A percentile compares a stretch with the other conserved stretches of the same genome.
phyloP scores from a whole-genome alignment of 305 asterid species.

The Fraxinus paxiana region DNA sequence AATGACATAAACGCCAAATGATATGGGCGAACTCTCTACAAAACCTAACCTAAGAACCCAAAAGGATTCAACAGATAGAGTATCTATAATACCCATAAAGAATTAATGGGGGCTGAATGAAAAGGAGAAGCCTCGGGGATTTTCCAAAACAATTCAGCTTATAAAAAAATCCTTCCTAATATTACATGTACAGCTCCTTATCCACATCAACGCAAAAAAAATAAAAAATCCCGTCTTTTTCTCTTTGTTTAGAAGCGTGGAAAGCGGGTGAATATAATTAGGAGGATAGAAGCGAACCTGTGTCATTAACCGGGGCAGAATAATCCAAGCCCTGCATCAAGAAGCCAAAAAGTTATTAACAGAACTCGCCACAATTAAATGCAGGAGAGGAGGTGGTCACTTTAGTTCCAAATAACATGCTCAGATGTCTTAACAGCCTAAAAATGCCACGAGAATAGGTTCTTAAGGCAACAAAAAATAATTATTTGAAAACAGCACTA shows the following conservation, averaged over 20 bases:
- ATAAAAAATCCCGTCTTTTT: background rate
- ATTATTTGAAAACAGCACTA: background rate
- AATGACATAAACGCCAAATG: background rate
- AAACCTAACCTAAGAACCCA: background rate
- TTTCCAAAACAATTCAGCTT: background rate
- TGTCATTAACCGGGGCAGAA: slow-evolving; percentile 52
- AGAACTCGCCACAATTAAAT: slow-evolving; percentile 18
- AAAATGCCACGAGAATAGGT: slow-evolving; percentile 7
- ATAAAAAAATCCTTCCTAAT: background rate
- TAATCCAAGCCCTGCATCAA: slow-evolving; percentile 39
- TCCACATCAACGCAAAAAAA: background rate
- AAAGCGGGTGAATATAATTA: background rate
- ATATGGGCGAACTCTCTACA: background rate
- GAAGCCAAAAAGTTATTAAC: slow-evolving; percentile 14
- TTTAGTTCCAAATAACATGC: background rate
- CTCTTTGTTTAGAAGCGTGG: slow-evolving; percentile 5
- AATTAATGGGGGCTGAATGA: background rate
- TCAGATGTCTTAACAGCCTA: background rate
- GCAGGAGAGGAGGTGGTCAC: background rate
- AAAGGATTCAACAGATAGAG: background rate
- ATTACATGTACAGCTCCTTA: background rate
- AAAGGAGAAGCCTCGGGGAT: background rate
- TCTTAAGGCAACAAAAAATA: background rate
- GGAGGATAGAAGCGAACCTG: slow-evolving; percentile 51
- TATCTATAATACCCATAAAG: background rate